phyloP scores from a whole-genome alignment of 345 rosid genomes.

The Punica granatum region DNA sequence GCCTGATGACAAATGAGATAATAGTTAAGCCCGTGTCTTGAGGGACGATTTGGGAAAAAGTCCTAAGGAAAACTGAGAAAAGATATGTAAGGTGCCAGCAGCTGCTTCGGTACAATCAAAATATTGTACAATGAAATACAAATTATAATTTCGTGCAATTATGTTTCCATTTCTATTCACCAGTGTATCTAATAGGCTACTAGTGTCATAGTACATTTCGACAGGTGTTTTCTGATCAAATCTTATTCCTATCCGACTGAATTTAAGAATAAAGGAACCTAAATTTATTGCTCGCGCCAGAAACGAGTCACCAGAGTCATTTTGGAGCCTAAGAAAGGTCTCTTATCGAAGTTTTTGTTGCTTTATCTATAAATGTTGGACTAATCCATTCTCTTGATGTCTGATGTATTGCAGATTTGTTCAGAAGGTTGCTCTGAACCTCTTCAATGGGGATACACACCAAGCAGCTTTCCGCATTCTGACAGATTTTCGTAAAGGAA shows the following conservation, averaged over 20 bases:
- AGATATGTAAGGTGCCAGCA: neutral
- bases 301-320: neutral
- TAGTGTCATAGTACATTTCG: neutral
- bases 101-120: neutral
- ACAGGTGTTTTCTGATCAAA: neutral
- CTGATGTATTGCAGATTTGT: slow-evolving; percentile 50
- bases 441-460: slow-evolving; percentile 78
- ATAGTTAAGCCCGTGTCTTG: neutral
- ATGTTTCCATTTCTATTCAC: neutral
- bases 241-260: neutral
- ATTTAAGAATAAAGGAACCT: neutral
- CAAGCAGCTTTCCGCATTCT: slow-evolving; percentile 78
- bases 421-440: slow-evolving; percentile 54
- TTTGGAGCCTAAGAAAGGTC: neutral
- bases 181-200: neutral
- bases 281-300: neutral
- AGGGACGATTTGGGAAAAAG: neutral
- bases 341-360: neutral
- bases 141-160: too few relatives aligned
- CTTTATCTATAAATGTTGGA: neutral
- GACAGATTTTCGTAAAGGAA: slow-evolving; percentile 87
- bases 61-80: neutral
- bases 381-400: slow-evolving; percentile 6
- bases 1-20: neutral
- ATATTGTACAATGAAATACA: too few relatives aligned